These are phyloP conservation scores for Clitopilus hobsonii DNA, from an alignment of 768 basidiomycete species.

Conservation along the genomic window DNA sequence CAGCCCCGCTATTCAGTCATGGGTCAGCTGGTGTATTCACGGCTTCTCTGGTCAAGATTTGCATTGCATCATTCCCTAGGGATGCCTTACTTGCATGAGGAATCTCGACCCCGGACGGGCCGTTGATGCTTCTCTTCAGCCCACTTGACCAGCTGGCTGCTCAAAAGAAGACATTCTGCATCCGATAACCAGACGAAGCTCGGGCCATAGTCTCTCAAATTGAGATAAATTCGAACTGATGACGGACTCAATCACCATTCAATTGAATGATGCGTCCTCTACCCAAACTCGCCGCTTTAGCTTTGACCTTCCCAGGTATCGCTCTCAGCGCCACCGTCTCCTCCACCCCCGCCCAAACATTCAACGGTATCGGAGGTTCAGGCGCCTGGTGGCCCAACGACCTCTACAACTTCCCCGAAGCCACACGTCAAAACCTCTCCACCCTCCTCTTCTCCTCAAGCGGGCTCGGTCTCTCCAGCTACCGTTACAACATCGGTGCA, in stretches of 20 bases:
- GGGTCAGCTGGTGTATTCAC: too few species aligned
- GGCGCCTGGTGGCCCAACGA: constrained; percentile 46
- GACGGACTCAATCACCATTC: neutral
- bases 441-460: constrained; percentile 30
- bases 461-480: constrained; percentile 36
- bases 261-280: neutral
- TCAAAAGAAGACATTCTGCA: neutral
- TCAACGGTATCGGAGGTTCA: constrained; percentile 36
- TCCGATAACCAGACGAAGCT: too few species aligned
- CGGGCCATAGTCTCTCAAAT: too few species aligned
- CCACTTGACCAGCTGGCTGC: neutral
- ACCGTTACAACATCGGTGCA: constrained; percentile 38
- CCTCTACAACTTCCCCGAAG: constrained; percentile 33
- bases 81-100: neutral
- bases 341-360: constrained; percentile 26
- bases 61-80: too few species aligned
- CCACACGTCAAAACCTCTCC: constrained; percentile 34
- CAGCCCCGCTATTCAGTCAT: neutral
- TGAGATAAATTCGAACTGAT: too few species aligned
- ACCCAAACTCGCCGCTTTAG: neutral
- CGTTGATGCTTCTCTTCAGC: neutral
- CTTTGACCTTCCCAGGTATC: neutral
- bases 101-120: neutral
- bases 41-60: too few species aligned
- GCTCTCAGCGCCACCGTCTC: constrained; percentile 19